Percentiles rank a stretch among this genome's conserved stretches.
Conservation (phyloP, 208 protist genomes). For the Borovskyia barvae region DNA sequence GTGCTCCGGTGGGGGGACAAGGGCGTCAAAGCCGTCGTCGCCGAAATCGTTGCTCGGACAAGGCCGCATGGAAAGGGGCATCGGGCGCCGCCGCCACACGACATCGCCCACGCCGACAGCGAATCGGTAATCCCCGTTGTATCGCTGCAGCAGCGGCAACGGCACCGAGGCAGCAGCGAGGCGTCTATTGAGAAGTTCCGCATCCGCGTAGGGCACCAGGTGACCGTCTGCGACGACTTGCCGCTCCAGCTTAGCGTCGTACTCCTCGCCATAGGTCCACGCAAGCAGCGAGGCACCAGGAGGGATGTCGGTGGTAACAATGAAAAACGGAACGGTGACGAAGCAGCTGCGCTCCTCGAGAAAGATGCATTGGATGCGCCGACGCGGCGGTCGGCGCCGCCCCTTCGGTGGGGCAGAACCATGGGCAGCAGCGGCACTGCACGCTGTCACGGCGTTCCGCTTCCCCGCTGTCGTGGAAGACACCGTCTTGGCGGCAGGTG, state of each 20-base stretch:
- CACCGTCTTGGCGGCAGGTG: too few relatives aligned
- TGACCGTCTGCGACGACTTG: conserved; percentile 56
- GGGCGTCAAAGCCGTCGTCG: not conserved
- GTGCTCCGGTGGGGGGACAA: conserved; percentile 27
- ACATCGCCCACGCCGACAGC: conserved; percentile 65
- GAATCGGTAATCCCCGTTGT: conserved; percentile 79
- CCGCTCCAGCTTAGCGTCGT: conserved; percentile 84
- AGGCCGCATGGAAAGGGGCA: not conserved
- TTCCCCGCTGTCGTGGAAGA: too few relatives aligned
- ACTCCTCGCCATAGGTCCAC: conserved; percentile 88
- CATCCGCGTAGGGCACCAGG: conserved; percentile 66
- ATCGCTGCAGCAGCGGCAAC: conserved; percentile 44
- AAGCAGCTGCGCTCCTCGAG: conserved; percentile 63
- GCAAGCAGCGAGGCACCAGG: conserved; percentile 65
- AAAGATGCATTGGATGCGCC: conserved; percentile 32
- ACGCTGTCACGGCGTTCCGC: too few relatives aligned
- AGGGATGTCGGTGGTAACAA: conserved; percentile 70
- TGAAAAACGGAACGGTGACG: conserved; percentile 80
- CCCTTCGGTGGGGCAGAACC: not conserved
- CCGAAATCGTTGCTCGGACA: too few relatives aligned
- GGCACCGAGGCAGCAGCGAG: not conserved
- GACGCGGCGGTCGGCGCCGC: conserved; percentile 8
- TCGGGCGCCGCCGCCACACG: conserved; percentile 70
- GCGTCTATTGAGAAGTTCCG: conserved; percentile 58
- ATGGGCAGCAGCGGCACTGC: not conserved